These are phyloP conservation scores for Coprinopsis strossmayeri DNA, from an alignment of 768 basidiomycete genomes.

Conservation along the genomic window DNA sequence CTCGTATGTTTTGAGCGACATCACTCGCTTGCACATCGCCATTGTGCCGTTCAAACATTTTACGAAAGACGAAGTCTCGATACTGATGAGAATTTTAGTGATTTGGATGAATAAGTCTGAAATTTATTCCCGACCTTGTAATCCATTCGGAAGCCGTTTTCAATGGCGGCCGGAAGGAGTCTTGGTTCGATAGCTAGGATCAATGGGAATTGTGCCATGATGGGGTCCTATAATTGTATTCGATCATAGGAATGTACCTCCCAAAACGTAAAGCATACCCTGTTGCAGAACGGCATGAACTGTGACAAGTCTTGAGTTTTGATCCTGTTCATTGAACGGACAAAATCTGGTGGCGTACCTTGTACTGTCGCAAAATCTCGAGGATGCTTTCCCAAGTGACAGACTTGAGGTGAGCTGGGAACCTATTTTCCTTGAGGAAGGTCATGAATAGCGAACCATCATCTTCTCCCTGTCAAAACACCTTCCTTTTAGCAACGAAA, in stretches of 20 bases:
- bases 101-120: neutral
- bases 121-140: conserved; percentile 44
- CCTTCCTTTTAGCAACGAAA: conserved; percentile 9
- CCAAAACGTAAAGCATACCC: conserved; percentile 33
- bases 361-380: conserved; percentile 63
- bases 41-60: conserved; percentile 66
- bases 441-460: conserved; percentile 60
- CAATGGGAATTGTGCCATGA: conserved; percentile 72
- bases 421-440: conserved; percentile 66
- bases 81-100: conserved; percentile 37
- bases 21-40: conserved; percentile 53
- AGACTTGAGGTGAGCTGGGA: conserved; percentile 50
- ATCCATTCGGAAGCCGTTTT: conserved; percentile 76
- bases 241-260: conserved; percentile 9
- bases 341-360: conserved; percentile 34
- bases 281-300: conserved; percentile 76
- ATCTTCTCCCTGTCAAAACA: conserved; percentile 50
- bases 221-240: conserved; percentile 49
- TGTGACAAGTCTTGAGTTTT: conserved; percentile 21
- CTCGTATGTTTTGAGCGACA: conserved; percentile 63
- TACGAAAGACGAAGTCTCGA: conserved; percentile 81
- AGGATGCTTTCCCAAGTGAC: conserved; percentile 59
- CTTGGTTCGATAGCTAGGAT: conserved; percentile 73
- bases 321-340: conserved; percentile 10
- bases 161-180: conserved; percentile 61